Evolutionary conservation across 306 rosid species (phyloP).

Genomic region (Pyrus pyrifolia): DNA sequence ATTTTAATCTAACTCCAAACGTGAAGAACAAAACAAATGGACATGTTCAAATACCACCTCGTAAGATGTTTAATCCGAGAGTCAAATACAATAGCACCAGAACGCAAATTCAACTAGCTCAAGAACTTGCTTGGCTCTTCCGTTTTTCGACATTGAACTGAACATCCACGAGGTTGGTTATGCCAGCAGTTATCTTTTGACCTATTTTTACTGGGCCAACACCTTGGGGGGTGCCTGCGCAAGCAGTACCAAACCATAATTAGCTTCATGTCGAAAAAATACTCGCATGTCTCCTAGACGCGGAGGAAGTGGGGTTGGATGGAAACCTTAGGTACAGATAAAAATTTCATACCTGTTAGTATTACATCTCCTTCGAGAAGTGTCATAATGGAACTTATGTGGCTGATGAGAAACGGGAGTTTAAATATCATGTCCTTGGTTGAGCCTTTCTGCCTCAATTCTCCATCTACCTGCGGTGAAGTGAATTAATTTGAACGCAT

Average conservation of each 20-base stretch:
- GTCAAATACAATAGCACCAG: background rate
- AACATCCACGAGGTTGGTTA: conserved; percentile 68
- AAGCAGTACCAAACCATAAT: conserved; percentile 14
- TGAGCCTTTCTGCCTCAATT: conserved; percentile 84
- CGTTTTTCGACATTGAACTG: conserved; percentile 61
- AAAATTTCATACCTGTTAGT: conserved; percentile 55
- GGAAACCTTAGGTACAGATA: background rate
- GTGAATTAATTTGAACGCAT: conserved; percentile 9
- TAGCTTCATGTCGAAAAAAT: background rate
- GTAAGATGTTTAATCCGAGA: background rate
- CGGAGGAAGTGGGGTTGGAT: too few relatives aligned
- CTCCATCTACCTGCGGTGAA: conserved; percentile 67
- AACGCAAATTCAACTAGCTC: background rate
- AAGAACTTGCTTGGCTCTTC: conserved; percentile 18
- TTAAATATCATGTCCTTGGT: conserved; percentile 93
- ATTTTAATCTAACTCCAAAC: background rate
- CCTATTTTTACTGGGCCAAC: conserved; percentile 94
- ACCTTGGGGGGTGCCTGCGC: conserved; percentile 88
- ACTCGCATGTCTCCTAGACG: background rate
- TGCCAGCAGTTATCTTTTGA: conserved; percentile 77
- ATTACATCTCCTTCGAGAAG: conserved; percentile 94
- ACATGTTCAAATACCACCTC: background rate
- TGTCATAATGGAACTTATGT: conserved; percentile 77
- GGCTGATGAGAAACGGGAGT: conserved; percentile 77
- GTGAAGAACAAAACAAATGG: background rate